Base-by-base conservation (phyloP, 2,329 filamentous ascomycete genomes). In the Colletotrichum lupini region DNA sequence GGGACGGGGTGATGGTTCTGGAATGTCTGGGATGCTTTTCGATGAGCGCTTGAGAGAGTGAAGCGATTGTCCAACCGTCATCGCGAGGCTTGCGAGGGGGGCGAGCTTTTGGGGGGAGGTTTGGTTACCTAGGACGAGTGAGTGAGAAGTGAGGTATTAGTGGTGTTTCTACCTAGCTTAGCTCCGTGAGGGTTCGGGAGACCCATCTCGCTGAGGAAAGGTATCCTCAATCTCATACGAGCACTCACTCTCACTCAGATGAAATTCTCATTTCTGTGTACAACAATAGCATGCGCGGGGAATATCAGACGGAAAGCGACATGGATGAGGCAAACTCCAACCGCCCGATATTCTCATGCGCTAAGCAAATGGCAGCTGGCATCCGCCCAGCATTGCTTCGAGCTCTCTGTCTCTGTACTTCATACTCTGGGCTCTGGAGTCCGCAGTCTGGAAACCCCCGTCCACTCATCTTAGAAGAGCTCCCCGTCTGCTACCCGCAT, bases 301-400 rank as follows among this genome's bases (percentile, higher is more conserved):
- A 37, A 55, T 22, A 53, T 35, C 46, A 55, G 61, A 55, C 46
- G 46, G 30, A n/a, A 35, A 46, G 19, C 49, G 30, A 64, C 30
- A 64, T 64, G 61, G 61, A 64, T 42, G 30, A 65, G 62, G 62
- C 62, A 65, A 65, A 22, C 49, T 42, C 49, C 42, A 65, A 65
- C 49, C 49, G 62, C 49, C 60, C 52, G 22, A 65, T 37, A n/a
- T 37, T 22, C 28, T 65, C 22, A 65, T 65, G 49, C 52, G n/a
- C 30, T 56, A 56, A 63, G 42, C 42, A 63, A 26, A 26, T 24
- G 26, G 46, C 19, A 63, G 26, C 60, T 37, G 35, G 58, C 58
- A 61, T 30, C 16, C 37, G 59, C 59, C 59, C 8, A 49, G 37
- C 19, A 61, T 24, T 61, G 59, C 24, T 30, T 24, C 59, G 46